phyloP scores from a whole-genome alignment of 2,329 filamentous ascomycete genomes.

The Scedosporium minutisporum region DNA sequence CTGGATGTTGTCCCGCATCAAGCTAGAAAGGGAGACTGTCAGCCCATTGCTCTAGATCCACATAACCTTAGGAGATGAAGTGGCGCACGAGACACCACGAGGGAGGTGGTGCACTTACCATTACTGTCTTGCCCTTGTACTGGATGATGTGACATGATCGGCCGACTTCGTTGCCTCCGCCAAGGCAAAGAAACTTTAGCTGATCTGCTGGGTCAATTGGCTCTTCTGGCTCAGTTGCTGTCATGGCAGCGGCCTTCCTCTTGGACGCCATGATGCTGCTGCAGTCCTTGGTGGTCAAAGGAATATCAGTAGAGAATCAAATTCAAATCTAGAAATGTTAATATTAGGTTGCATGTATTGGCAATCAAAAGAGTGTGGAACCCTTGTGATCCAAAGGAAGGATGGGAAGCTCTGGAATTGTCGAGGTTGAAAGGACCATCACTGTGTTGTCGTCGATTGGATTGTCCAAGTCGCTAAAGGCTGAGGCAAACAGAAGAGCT shows the following conservation, averaged over 20 bases:
- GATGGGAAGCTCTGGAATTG: background rate
- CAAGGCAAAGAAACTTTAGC: slow-evolving; percentile 85
- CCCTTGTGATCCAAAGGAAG: too few relatives aligned
- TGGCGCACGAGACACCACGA: background rate
- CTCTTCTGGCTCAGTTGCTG: slow-evolving; percentile 53
- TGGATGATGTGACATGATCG: slow-evolving; percentile 96
- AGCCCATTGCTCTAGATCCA: slow-evolving; percentile 6
- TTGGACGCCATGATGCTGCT: slow-evolving; percentile 70
- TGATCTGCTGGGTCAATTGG: slow-evolving; percentile 89
- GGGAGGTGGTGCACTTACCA: slow-evolving; percentile 49
- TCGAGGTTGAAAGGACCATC: background rate
- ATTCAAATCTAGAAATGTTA: too few relatives aligned
- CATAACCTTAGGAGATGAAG: too few relatives aligned
- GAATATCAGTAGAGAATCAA: background rate
- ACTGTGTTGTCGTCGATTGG: too few relatives aligned
- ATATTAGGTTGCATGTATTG: too few relatives aligned
- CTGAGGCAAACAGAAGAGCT: background rate
- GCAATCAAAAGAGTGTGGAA: too few relatives aligned
- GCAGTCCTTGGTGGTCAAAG: background rate
- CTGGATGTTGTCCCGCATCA: slow-evolving; percentile 93
- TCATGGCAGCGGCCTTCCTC: slow-evolving; percentile 54
- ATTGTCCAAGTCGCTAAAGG: background rate
- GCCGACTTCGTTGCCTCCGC: slow-evolving; percentile 94
- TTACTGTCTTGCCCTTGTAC: slow-evolving; percentile 98
- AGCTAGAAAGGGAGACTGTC: slow-evolving; percentile 45